Base-by-base conservation (phyloP, 148 eudicot genomes). In the Cornus controversa region DNA sequence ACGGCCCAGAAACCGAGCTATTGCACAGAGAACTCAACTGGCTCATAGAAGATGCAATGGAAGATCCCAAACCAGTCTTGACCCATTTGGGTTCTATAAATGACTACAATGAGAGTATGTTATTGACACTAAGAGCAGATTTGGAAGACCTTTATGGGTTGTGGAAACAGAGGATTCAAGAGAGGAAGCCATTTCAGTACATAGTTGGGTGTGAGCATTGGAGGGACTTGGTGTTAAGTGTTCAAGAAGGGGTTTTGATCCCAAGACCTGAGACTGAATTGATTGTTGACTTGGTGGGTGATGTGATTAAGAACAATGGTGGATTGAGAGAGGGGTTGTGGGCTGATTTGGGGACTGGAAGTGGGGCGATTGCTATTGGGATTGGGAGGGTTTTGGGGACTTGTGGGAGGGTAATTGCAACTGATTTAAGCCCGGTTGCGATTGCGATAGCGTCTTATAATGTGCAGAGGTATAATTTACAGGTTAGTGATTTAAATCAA, bases 151-250 rank as follows among this genome's bases (percentile, higher is more conserved):
- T 96, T 67, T 96, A 96, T 69, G 10, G 25, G 76, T 63, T 93
- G 40, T 96, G 99, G 99, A 78, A 86, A 69, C 90, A 88, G 73
- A 90, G 99, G 84, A 80, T 93, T 65, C 83, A 91, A 10, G 83
- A 88, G 73, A 89, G 98, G 50, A 89, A 92, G 84, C 98, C 99
- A 0, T 91, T 96, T 84, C 99, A 96, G 88, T 96, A 96, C 67
- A 77, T 96, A 66, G 99, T 91, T 57, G 99, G 98, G 79, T 93
- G 99, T 83, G 98, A 96, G 91, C 97, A 96, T 84, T 93, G 99
- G 99, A 91, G 98, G 88, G 99, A 96, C 76, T 84, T 96, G 82
- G 91, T 96, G 45, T 74, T 95, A 84, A 79, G 95, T 79, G 99
- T 96, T 64, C 85, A 90, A 85, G 93, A 93, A 79, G 99, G 95